Conservation (phyloP, 306 rosid genomes). For the Inga oerstediana region DNA sequence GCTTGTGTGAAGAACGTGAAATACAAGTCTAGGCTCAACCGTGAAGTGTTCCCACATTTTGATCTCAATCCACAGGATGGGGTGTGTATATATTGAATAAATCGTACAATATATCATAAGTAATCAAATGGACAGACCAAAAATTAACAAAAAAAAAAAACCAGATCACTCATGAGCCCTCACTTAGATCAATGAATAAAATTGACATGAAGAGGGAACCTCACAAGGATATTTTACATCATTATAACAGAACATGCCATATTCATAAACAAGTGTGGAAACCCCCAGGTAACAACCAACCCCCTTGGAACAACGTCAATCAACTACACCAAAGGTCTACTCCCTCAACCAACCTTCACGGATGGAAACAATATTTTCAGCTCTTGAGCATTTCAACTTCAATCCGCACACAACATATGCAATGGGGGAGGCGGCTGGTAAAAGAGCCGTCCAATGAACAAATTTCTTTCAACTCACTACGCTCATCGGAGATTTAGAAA, state of each 20-base stretch:
- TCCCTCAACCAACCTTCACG: not conserved
- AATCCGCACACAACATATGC: slow-evolving; percentile 30
- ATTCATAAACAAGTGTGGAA: slow-evolving; percentile 28
- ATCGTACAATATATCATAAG: slow-evolving; percentile 39
- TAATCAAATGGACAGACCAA: slow-evolving; percentile 14
- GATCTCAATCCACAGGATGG: slow-evolving; percentile 42
- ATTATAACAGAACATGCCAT: slow-evolving; percentile 32
- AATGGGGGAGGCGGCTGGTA: slow-evolving; percentile 29
- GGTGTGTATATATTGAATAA: slow-evolving; percentile 17
- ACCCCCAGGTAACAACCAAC: slow-evolving; percentile 3
- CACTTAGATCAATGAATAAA: slow-evolving; percentile 42
- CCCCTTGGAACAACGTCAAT: slow-evolving; percentile 29
- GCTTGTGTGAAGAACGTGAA: slow-evolving; percentile 9
- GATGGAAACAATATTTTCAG: not conserved
- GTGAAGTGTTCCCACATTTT: slow-evolving; percentile 47
- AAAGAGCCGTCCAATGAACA: slow-evolving; percentile 29
- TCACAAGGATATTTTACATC: slow-evolving; percentile 44
- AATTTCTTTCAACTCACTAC: slow-evolving; percentile 31
- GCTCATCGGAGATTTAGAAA: slow-evolving; percentile 52
- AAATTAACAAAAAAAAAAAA: not conserved
- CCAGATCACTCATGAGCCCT: slow-evolving; percentile 36
- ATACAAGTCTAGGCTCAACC: slow-evolving; percentile 28
- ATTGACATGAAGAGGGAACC: slow-evolving; percentile 34
- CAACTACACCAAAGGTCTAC: not conserved
- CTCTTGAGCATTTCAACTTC: not conserved